Conservation (phyloP, 306 rosid species). For the Glycine soja region DNA sequence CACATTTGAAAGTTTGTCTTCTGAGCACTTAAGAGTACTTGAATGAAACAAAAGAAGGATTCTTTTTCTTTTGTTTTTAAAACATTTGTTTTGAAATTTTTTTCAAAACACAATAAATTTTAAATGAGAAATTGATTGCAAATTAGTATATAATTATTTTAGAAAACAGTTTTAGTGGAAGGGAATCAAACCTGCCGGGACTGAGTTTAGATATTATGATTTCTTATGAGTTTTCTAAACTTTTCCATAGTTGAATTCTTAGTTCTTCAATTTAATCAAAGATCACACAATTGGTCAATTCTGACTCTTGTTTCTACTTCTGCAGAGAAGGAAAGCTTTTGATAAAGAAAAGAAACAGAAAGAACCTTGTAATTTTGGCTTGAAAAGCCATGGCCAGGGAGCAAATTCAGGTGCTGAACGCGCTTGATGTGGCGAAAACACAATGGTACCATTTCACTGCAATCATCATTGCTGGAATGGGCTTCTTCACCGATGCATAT, state of each 20-base stretch:
- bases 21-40: background rate
- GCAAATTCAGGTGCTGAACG: conserved; percentile 67
- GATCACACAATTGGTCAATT: background rate
- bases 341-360: conserved; percentile 13
- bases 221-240: conserved; percentile 14
- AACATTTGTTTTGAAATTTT: background rate
- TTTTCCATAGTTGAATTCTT: conserved; percentile 7
- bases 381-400: conserved; percentile 59
- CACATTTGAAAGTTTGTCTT: background rate
- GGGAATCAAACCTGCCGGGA: background rate
- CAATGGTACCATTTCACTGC: conserved; percentile 92
- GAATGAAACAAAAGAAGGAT: too few species aligned
- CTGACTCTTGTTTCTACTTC: conserved; percentile 29
- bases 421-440: conserved; percentile 79
- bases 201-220: background rate
- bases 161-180: background rate
- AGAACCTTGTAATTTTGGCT: conserved; percentile 2
- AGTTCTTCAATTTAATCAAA: background rate
- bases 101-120: background rate
- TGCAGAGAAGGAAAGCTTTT: conserved; percentile 44
- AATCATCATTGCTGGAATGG: conserved; percentile 86
- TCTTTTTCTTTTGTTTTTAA: background rate
- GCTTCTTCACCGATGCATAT: conserved; percentile 89
- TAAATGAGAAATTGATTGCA: background rate
- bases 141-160: background rate